Evolutionary conservation across 768 basidiomycete species (phyloP), one percentile per base, ranked within the genome.

Genomic region (Heimioporus sp.): DNA sequence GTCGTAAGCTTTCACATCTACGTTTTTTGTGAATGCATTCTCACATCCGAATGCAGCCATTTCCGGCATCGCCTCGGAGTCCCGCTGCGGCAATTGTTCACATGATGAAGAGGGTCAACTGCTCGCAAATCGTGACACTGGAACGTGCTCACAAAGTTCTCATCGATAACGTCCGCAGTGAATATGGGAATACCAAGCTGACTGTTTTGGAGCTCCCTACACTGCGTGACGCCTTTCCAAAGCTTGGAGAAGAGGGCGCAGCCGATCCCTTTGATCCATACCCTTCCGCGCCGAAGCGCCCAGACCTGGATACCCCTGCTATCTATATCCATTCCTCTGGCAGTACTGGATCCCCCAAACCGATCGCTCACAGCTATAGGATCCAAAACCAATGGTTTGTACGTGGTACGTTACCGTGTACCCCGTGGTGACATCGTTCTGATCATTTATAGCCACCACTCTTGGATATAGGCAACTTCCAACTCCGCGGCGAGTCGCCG

Each of bases 281-380:
- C 43, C 61, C 57, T 20, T 43, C 48, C 6, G 2, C 48, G 6
- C 1, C 19, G 24, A 48, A 15, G 35, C 55, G 51, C 10, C 58
- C 64, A 9, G 63, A 65, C 10, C 48, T 63, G 20, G 73, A 76
- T 50, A 57, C 69, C 2, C 71, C 75, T 15, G 73, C 72, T 0
- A 48, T 77, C 15, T 76, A 79, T n/a, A 55, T 80, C 46, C 79
- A 80, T 53, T 76, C 78, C 0, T 79, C 76, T 4, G 79, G 78
- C 12, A 79, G 78, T 6, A 78, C 76, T 3, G 79, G 76, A n/a
- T 65, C 77, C 35, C 78, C 78, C 1, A 80, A 80, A 58, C 70
- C 77, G 2, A 73, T 80, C 28, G 54, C 67, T 3, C 66, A 74
- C 38, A 73, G 64, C 2, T 64, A 74, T 47, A 63, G 59, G 24